phyloP scores from a whole-genome alignment of 2,329 filamentous ascomycete species.

The Pestalotiopsis sp. region DNA sequence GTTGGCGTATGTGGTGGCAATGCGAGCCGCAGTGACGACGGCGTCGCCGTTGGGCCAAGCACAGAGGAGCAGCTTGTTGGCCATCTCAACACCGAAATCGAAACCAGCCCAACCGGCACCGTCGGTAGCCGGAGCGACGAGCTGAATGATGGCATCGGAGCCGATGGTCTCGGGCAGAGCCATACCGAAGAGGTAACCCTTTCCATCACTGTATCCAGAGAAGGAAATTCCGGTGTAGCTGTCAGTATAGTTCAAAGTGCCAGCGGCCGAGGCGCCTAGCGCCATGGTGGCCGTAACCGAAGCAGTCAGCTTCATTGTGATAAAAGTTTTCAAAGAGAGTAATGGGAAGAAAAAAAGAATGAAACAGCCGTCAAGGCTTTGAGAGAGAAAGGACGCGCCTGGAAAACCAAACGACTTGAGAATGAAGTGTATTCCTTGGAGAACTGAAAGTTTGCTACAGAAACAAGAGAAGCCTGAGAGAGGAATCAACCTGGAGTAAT shows the following conservation, averaged over 20 bases:
- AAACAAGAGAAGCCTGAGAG: not conserved
- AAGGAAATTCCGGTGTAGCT: constrained; percentile 49
- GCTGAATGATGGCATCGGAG: constrained; percentile 58
- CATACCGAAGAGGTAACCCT: constrained; percentile 51
- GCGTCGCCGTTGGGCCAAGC: constrained; percentile 51
- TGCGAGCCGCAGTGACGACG: constrained; percentile 35
- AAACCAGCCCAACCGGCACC: constrained; percentile 52
- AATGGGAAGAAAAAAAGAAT: constrained; percentile 16
- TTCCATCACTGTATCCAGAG: constrained; percentile 35
- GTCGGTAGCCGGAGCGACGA: constrained; percentile 45
- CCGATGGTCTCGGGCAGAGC: constrained; percentile 50
- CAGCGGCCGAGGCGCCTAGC: constrained; percentile 20
- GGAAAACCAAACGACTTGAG: constrained; percentile 16
- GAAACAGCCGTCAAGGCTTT: constrained; percentile 17
- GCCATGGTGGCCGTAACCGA: constrained; percentile 26
- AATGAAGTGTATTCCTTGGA: constrained; percentile 8
- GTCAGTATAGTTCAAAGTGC: constrained; percentile 38
- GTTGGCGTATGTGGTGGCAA: constrained; percentile 45
- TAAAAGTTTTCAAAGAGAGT: constrained; percentile 16
- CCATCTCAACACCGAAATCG: constrained; percentile 49
- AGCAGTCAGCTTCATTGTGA: constrained; percentile 23
- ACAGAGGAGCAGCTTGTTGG: constrained; percentile 48
- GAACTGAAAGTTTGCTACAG: not conserved
- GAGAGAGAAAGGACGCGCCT: constrained; percentile 17
- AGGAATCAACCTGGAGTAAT: not conserved